A percentile compares a stretch with the other conserved stretches of the same genome.
Evolutionary conservation across 2,329 filamentous ascomycete genomes (phyloP).

Genomic region (Mycogone perniciosa): DNA sequence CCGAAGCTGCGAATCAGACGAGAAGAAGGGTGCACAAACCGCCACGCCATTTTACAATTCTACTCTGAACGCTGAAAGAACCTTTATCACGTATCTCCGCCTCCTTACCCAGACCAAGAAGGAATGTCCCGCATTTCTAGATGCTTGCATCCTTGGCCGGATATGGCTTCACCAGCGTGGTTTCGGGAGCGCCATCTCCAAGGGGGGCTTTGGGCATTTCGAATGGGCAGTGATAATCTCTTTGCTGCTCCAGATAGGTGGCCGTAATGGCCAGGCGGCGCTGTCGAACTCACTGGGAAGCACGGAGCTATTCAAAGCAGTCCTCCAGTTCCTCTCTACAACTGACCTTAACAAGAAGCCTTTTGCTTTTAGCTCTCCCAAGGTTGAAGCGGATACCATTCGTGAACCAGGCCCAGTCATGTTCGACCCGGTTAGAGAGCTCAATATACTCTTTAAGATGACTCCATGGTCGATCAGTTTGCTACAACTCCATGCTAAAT

Average conservation of each 20-base stretch:
- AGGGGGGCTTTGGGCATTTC: slow-evolving; percentile 86
- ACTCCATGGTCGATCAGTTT: slow-evolving; percentile 71
- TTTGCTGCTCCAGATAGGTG: slow-evolving; percentile 71
- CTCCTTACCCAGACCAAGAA: slow-evolving; percentile 64
- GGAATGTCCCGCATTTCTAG: slow-evolving; percentile 65
- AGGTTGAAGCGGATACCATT: slow-evolving; percentile 28
- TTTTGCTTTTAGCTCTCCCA: slow-evolving; percentile 40
- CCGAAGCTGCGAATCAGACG: slow-evolving; percentile 44
- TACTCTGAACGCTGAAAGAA: slow-evolving; percentile 70
- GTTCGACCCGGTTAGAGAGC: slow-evolving; percentile 65
- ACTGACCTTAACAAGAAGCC: slow-evolving; percentile 66
- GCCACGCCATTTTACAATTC: slow-evolving; percentile 86
- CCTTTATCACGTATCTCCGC: slow-evolving; percentile 68
- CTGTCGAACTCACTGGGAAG: slow-evolving; percentile 78
- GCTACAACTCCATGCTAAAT: slow-evolving; percentile 67
- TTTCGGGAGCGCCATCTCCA: slow-evolving; percentile 60
- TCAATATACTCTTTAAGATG: slow-evolving; percentile 92
- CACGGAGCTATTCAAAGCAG: slow-evolving; percentile 91
- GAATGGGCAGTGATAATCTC: slow-evolving; percentile 83
- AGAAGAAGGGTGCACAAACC: slow-evolving; percentile 34
- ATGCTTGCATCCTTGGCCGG: slow-evolving; percentile 79
- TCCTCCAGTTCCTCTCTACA: slow-evolving; percentile 76
- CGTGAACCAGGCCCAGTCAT: slow-evolving; percentile 57
- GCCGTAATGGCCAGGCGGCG: slow-evolving; percentile 61
- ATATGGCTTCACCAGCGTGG: slow-evolving; percentile 88